Evolutionary conservation across 176 grass and related monocot genomes (phyloP).

Genomic region (Avena eriantha): DNA sequence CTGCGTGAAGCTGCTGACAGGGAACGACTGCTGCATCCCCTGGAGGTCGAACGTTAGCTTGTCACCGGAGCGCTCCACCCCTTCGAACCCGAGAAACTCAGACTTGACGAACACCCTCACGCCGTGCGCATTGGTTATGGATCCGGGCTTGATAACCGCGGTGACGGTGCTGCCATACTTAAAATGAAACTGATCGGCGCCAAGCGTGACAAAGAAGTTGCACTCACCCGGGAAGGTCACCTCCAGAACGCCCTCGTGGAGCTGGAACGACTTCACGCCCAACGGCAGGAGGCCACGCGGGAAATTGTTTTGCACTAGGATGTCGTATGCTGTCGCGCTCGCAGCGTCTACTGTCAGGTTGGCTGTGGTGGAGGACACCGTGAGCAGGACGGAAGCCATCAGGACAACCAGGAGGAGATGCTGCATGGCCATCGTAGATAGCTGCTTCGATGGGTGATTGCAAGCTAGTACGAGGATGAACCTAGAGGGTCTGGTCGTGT

Average conservation of each 20-base stretch:
- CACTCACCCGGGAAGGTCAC: not conserved
- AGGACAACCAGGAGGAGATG: not conserved
- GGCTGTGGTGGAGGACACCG: not conserved
- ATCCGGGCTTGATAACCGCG: slow-evolving; percentile 16
- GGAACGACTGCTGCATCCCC: not conserved
- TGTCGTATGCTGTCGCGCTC: not conserved
- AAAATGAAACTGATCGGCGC: not conserved
- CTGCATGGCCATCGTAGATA: not conserved
- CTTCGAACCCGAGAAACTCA: not conserved
- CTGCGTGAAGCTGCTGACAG: not conserved
- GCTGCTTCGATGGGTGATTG: not conserved
- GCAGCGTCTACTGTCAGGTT: not conserved
- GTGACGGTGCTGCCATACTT: not conserved
- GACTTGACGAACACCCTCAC: not conserved
- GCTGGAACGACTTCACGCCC: not conserved
- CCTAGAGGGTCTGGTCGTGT: not conserved
- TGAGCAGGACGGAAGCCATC: not conserved
- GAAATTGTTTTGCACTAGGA: slow-evolving; percentile 17
- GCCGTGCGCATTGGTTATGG: not conserved
- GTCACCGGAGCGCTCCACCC: not conserved
- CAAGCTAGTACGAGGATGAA: not conserved
- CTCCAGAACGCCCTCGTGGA: not conserved
- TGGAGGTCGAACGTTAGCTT: not conserved
- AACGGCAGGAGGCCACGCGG: not conserved
- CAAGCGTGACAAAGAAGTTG: not conserved